Base-by-base conservation (phyloP, 257 asterid species). In the Cynanchum wilfordii region DNA sequence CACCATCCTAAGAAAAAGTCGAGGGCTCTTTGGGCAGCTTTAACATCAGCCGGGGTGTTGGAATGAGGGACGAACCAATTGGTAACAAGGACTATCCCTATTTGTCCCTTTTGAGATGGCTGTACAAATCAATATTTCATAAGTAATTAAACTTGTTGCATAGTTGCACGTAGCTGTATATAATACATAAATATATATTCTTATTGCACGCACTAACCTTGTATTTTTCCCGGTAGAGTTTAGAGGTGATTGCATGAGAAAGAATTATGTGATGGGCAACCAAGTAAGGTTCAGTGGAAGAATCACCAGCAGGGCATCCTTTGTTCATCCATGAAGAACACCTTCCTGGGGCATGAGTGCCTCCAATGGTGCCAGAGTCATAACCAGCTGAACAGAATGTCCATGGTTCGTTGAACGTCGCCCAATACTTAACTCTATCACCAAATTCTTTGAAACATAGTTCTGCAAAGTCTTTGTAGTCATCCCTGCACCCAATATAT, bases 1-100 rank as follows among this genome's bases (percentile, higher is more conserved):
- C 30, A 91, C 97, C 96, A 91, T 70, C 97, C 97, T 3, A 36
- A 81, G 60, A 76, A 66, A 66, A 91, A 89, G 79, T 89, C 91
- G 7, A 88, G 74, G 30, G 85, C 90, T 59, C 91, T 82, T 77
- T 73, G 65, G 11, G 89, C 82, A 16, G 97, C 96, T 62, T 58
- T 10, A 0, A 2, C 19, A 47, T 91, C 89, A 1, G 29, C 76
- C 40, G 3, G 12, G 70, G 51, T 75, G 1, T 68, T 78, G 30
- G 96, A 76, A 4, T 9, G 20, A 72, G 63, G 96, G 81, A 16
- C 67, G 74, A 52, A 69, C 76, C 89, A 87, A 30, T 83, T 69
- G 3, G 83, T 68, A 25, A 76, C 86, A 0, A 87, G 73, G 0
- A 75, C 73, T 22, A 86, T 85, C 5, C 96, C 97, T 4, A 89